These are phyloP conservation scores for Choricystis sp. DNA, from an alignment of 139 green algal genomes.

Conservation along the genomic window DNA sequence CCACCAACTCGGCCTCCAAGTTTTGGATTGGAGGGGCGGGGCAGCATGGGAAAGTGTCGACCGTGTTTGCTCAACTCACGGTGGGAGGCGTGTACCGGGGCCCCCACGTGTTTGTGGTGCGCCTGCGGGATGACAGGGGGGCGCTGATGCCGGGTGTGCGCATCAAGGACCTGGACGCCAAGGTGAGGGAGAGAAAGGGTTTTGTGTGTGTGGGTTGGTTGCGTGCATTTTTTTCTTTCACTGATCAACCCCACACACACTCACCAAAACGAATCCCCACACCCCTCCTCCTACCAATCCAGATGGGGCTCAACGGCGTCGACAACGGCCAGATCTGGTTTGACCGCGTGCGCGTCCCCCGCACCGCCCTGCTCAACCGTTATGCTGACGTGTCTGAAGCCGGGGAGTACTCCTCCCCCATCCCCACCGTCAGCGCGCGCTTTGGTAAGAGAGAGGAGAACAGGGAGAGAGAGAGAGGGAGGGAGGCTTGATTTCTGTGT, in stretches of 20 bases:
- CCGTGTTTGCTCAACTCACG: constrained; percentile 72
- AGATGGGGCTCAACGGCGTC: constrained; percentile 70
- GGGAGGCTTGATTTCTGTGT: too few relatives aligned
- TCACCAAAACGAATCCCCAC: too few relatives aligned
- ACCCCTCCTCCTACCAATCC: too few relatives aligned
- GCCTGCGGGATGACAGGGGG: constrained; percentile 55
- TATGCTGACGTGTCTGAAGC: constrained; percentile 31
- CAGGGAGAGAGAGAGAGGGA: too few relatives aligned
- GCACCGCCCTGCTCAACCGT: constrained; percentile 44
- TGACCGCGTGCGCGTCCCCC: constrained; percentile 49
- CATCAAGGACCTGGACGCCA: constrained; percentile 8
- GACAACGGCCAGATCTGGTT: constrained; percentile 80
- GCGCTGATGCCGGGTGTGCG: constrained; percentile 7
- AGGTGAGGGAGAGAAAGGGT: too few relatives aligned
- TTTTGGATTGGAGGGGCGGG: constrained; percentile 62
- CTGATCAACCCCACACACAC: too few relatives aligned
- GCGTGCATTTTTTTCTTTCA: too few relatives aligned
- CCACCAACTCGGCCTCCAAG: constrained; percentile 52
- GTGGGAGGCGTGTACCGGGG: constrained; percentile 55
- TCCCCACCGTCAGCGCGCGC: constrained; percentile 36
- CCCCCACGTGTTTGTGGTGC: constrained; percentile 79
- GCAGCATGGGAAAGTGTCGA: constrained; percentile 35
- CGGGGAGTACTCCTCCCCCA: constrained; percentile 42
- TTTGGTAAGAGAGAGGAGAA: too few relatives aligned
- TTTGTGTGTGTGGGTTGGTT: too few relatives aligned